A percentile compares a stretch with the other conserved stretches of the same genome.
Evolutionary conservation across 169 alveolate species (phyloP).

Genomic region (Plasmodium yoelii): DNA sequence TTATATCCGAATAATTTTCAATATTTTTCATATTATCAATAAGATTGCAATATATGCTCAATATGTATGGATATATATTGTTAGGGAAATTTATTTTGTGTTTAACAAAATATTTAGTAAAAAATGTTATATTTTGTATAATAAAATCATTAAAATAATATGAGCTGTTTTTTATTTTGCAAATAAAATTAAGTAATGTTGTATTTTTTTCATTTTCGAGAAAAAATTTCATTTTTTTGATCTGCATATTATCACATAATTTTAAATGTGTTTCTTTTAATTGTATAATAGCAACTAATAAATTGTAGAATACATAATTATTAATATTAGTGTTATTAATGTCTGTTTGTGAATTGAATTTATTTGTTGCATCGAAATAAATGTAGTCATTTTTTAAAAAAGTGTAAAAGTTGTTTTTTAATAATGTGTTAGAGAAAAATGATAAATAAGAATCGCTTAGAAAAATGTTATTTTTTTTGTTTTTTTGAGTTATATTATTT

Average conservation of each 20-base stretch:
- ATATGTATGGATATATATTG: slow-evolving; percentile 18
- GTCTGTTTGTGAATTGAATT: slow-evolving; percentile 20
- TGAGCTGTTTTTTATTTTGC: slow-evolving; percentile 1
- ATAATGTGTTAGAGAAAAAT: slow-evolving; percentile 33
- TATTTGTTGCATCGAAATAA: background rate
- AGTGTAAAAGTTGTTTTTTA: slow-evolving; percentile 43
- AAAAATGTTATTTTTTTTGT: background rate
- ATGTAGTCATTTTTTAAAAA: slow-evolving; percentile 22
- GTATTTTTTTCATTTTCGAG: slow-evolving; percentile 21
- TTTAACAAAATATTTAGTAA: slow-evolving; percentile 50
- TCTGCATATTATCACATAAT: slow-evolving; percentile 4
- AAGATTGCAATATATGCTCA: slow-evolving; percentile 22
- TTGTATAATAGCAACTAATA: slow-evolving; percentile 34
- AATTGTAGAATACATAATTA: slow-evolving; percentile 41
- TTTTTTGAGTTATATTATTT: background rate
- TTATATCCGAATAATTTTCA: slow-evolving; percentile 31
- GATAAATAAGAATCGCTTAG: background rate
- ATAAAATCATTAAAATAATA: slow-evolving; percentile 45
- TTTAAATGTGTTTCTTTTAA: slow-evolving; percentile 33
- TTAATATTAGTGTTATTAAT: slow-evolving; percentile 14
- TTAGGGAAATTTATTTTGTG: slow-evolving; percentile 14
- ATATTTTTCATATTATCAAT: slow-evolving; percentile 11
- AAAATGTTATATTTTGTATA: slow-evolving; percentile 20
- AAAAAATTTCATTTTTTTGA: slow-evolving; percentile 36
- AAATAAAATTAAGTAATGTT: slow-evolving; percentile 2